Conservation (phyloP, 1,139 yeast genomes). For the Arxiozyma bovina region DNA sequence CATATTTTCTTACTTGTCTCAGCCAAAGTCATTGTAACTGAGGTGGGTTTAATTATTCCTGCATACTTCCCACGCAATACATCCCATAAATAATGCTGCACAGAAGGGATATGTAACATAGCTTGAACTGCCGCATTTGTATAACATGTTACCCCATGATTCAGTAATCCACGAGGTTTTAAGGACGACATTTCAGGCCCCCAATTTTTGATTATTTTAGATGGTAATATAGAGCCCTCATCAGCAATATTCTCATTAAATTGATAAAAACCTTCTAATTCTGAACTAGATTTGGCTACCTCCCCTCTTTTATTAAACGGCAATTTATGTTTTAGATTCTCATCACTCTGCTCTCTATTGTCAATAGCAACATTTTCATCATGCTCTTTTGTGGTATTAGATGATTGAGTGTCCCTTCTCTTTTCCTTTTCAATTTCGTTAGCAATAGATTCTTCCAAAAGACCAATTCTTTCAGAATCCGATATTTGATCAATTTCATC, state of each 20-base stretch:
- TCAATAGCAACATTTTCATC: slow-evolving; percentile 20
- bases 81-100: slow-evolving; percentile 72
- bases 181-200: slow-evolving; percentile 35
- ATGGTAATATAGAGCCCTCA: slow-evolving; percentile 51
- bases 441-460: slow-evolving; percentile 10
- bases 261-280: slow-evolving; percentile 40
- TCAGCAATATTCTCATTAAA: slow-evolving; percentile 46
- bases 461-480: slow-evolving; percentile 10
- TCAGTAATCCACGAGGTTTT: slow-evolving; percentile 70
- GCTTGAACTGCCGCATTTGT: slow-evolving; percentile 94
- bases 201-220: slow-evolving; percentile 56
- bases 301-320: slow-evolving; percentile 27
- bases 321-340: slow-evolving; percentile 26
- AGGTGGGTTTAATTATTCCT: slow-evolving; percentile 40
- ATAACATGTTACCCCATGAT: slow-evolving; percentile 94
- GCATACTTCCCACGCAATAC: slow-evolving; percentile 46
- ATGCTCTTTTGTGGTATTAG: slow-evolving; percentile 2
- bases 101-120: slow-evolving; percentile 80
- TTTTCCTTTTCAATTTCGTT: slow-evolving; percentile 14
- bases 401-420: slow-evolving; percentile 3
- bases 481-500: slow-evolving; percentile 5
- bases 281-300: slow-evolving; percentile 43
- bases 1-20: slow-evolving; percentile 63
- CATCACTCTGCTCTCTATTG: slow-evolving; percentile 15
- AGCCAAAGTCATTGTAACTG: slow-evolving; percentile 68